A percentile compares a stretch with the other conserved stretches of the same genome.
Conservation (phyloP, 768 basidiomycete genomes). For the Leccinum subtestaceum region DNA sequence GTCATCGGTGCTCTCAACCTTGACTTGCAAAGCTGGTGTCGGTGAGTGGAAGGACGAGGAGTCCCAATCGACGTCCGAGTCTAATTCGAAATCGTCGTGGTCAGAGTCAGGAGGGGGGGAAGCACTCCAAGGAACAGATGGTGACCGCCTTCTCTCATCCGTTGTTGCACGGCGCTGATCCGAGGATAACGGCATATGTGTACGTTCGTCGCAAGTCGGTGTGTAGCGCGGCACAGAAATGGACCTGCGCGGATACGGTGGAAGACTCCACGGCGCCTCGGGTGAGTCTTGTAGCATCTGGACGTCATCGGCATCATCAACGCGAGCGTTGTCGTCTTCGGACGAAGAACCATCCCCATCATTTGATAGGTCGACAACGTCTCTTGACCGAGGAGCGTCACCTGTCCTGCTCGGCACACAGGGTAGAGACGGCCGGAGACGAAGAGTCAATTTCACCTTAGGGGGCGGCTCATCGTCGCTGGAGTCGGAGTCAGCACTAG, state of each 20-base stretch:
- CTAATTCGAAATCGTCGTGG: constrained; percentile 45
- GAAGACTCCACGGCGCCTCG: constrained; percentile 48
- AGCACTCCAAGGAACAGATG: constrained; percentile 56
- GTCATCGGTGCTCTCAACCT: constrained; percentile 27
- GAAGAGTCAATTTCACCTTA: constrained; percentile 70
- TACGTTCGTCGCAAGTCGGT: constrained; percentile 39
- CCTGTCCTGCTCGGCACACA: constrained; percentile 15
- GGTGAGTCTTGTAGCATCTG: constrained; percentile 21
- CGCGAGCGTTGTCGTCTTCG: constrained; percentile 35
- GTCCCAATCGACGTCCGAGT: constrained; percentile 61
- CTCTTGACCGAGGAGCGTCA: constrained; percentile 17
- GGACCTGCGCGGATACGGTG: constrained; percentile 55
- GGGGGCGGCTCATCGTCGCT: constrained; percentile 42
- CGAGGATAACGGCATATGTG: constrained; percentile 30
- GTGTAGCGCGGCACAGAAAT: constrained; percentile 57
- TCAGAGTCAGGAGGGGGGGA: constrained; percentile 72
- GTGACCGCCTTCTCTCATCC: constrained; percentile 47
- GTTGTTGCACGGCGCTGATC: constrained; percentile 19
- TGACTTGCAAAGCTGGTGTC: constrained; percentile 14
- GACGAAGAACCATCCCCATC: constrained; percentile 35
- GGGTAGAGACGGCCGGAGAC: constrained; percentile 45
- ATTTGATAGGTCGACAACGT: constrained; percentile 42
- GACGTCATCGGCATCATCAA: constrained; percentile 19
- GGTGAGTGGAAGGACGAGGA: constrained; percentile 41
- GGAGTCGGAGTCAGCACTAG: constrained; percentile 20